phyloP scores from a whole-genome alignment of 129 eudicot species.

The Ambrosia artemisiifolia region DNA sequence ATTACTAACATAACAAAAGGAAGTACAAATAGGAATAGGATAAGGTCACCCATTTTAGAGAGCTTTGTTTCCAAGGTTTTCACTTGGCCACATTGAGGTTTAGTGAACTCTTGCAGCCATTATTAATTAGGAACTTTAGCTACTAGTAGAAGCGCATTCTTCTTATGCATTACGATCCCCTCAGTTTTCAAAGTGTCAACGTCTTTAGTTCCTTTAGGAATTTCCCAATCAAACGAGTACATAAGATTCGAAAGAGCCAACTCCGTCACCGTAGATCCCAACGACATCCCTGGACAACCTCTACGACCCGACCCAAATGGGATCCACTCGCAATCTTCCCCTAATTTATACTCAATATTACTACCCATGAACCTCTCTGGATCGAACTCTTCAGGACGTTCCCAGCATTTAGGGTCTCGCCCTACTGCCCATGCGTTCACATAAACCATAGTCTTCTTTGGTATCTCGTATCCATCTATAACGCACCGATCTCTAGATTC shows the following conservation, averaged over 20 bases:
- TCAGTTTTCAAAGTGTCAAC: slow-evolving; percentile 25
- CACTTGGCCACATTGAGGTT: too few species aligned
- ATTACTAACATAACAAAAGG: too few species aligned
- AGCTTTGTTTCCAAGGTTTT: too few species aligned
- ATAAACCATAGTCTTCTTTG: slow-evolving; percentile 28
- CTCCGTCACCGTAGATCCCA: slow-evolving; percentile 31
- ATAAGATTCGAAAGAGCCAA: slow-evolving; percentile 29
- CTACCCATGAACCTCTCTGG: slow-evolving; percentile 39
- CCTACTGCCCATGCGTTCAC: slow-evolving; percentile 42
- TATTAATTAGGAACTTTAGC: not conserved
- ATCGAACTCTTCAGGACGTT: slow-evolving; percentile 27
- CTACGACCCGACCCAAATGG: slow-evolving; percentile 42
- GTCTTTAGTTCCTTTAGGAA: slow-evolving; percentile 22
- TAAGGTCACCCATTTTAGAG: too few species aligned
- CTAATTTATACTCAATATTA: slow-evolving; percentile 29
- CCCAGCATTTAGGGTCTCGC: slow-evolving; percentile 39
- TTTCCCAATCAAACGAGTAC: slow-evolving; percentile 29
- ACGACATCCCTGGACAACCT: slow-evolving; percentile 30
- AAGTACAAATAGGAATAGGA: too few species aligned
- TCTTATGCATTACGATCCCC: slow-evolving; percentile 29
- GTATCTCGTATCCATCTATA: slow-evolving; percentile 23
- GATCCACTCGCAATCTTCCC: slow-evolving; percentile 24
- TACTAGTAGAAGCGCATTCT: slow-evolving; percentile 21
- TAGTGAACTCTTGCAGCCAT: not conserved
- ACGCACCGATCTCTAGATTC: slow-evolving; percentile 20